Evolutionary conservation across 2,329 filamentous ascomycete genomes (phyloP), one percentile per base, ranked within the genome.

Genomic region (Arthrobotrys entomopaga): DNA sequence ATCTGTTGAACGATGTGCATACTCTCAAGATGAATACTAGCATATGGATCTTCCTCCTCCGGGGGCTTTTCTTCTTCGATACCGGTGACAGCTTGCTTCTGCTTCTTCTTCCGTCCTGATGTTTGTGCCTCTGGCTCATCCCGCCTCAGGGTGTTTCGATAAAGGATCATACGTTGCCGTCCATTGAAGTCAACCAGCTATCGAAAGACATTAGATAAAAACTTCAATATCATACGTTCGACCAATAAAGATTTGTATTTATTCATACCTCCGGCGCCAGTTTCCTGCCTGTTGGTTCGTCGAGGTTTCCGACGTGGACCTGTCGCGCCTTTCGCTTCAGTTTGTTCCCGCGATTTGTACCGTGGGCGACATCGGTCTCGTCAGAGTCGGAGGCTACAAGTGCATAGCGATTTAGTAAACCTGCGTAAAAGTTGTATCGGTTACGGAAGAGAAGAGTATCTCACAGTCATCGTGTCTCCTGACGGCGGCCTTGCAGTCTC

Each of bases 261-360:
- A 46, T 46, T n/a, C 20, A 74, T 81, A 90, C 91, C 86, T 91
- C 89, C 81, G 87, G 90, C 82, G 92, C 92, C 11, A 87, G 86
- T 77, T 88, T 86, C 49, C 88, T 87, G 1, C 89, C 90, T 26
- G 85, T 86, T 0, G 88, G 86, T 24, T 87, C 86, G 49, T 90
- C 87, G 76, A 93, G 84, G 78, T 89, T 88, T 70, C 90, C 90
- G 79, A 88, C 85, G 78, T 87, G 89, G 52, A 90, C 86, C 80
- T 91, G 91, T 77, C 88, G 86, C 50, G 91, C 89, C 78, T 88
- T 86, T 81, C 88, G 90, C 84, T 93, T 91, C 52, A 94, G 84
- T 81, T 93, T 94, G 81, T 92, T 88, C 75, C 90, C 90, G 79
- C 91, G 89, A 81, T 93, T 93, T 67, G 88, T 90, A 78, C 86